Evolutionary conservation across 768 basidiomycete species (phyloP), one percentile per base, ranked within the genome.

Genomic region (Tricholoma matsutake): DNA sequence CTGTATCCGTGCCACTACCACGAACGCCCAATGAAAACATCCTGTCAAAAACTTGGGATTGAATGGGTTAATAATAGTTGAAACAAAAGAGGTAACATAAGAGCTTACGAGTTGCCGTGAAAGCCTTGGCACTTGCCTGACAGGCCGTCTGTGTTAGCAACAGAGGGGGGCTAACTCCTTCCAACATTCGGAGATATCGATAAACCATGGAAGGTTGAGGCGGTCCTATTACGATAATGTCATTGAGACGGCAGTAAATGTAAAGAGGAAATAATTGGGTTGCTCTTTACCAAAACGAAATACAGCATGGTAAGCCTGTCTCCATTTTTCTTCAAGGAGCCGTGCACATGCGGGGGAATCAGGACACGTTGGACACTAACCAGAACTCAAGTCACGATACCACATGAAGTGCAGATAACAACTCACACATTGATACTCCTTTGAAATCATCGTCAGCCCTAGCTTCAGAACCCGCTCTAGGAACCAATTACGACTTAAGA

Each of bases 131-230:
- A 54, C 89, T 90, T 8, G 85, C 87, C 70, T 97, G 95, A 73
- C 95, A 98, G 16, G 85, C 81, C 31, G 95, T 88, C 66, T 96
- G 93, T 0, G 89, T 91, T 43, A 97, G 83, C 7, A 88, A 83
- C 41, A 98, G 78, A 6, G 94, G 91, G 2, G 95, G 95, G 65
- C 90, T 94, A 63, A 95, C 85, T 20, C 92, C 93, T 73, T 98
- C 95, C 10, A 98, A 81, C 73, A 88, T 89, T 51, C 95, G 85
- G 35, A 96, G 83, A 75, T 94, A 96, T 29, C 96, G 90, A 70
- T 88, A 95, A 22, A 94, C 91, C 89, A 96, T 94, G 32, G 90
- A 92, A 1, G 93, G 92, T 76, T 93, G 92, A 60, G 89, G 91
- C 1, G 91, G 91, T 6, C 90, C 88, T 91, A 58, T 22, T 35